phyloP scores from a whole-genome alignment of 192 early-diverging fungal genomes.

The Coemansia aciculifera region DNA sequence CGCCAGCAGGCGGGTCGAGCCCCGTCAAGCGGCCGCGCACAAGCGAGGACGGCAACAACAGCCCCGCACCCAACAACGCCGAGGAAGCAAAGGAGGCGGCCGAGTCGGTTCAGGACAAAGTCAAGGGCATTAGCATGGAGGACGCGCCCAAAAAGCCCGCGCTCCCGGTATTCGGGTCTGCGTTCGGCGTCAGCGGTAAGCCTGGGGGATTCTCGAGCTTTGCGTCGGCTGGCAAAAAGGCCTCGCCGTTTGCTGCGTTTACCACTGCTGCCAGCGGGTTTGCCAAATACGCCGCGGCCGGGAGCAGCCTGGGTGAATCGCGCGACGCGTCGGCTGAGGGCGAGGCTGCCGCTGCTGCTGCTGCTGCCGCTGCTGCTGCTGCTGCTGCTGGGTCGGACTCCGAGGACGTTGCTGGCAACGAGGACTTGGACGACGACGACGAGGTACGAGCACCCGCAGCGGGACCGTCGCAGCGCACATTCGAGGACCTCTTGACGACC shows the following conservation, averaged over 20 bases:
- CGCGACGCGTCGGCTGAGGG: background rate
- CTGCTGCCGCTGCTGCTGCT: background rate
- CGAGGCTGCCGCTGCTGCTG: background rate
- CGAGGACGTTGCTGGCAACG: slow-evolving; percentile 5
- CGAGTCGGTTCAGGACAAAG: slow-evolving; percentile 15
- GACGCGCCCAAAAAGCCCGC: slow-evolving; percentile 1
- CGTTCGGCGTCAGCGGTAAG: slow-evolving; percentile 24
- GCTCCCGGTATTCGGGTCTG: slow-evolving; percentile 20
- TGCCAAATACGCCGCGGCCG: slow-evolving; percentile 37
- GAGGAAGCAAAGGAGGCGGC: slow-evolving; percentile 7
- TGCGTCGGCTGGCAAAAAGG: slow-evolving; percentile 33
- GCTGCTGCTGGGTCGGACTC: slow-evolving; percentile 5
- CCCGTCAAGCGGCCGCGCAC: slow-evolving; percentile 51
- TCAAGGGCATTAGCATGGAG: slow-evolving; percentile 9
- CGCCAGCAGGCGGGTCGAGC: slow-evolving; percentile 25
- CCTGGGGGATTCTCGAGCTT: slow-evolving; percentile 31
- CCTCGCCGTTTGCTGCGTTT: slow-evolving; percentile 31
- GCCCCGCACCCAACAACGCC: background rate
- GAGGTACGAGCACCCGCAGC: background rate
- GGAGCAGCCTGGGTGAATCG: background rate
- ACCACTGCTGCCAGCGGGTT: slow-evolving; percentile 34
- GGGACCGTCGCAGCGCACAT: slow-evolving; percentile 5
- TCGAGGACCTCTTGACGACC: slow-evolving; percentile 41
- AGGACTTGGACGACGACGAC: background rate
- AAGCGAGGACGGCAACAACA: slow-evolving; percentile 29